A percentile compares a stretch with the other conserved stretches of the same genome.
Evolutionary conservation across 441 rosid species (phyloP).

Genomic region (Manihot esculenta): DNA sequence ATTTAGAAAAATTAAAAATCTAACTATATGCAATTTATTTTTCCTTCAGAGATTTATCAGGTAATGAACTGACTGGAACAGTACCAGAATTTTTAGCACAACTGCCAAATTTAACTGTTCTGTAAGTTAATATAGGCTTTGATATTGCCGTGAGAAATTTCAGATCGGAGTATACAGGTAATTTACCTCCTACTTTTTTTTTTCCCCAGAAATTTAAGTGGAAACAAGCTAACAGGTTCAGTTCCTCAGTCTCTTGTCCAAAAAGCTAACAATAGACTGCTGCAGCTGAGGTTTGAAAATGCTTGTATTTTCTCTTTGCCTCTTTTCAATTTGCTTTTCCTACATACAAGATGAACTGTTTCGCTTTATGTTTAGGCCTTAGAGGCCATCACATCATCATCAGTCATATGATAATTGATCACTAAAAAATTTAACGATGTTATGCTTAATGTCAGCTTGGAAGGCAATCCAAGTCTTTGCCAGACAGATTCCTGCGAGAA

Average conservation of each 20-base stretch:
- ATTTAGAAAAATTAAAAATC: no score
- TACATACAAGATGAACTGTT: no score
- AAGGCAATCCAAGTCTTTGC: not conserved
- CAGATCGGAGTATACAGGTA: not conserved
- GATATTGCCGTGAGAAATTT: not conserved
- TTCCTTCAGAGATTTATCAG: slow-evolving; percentile 24
- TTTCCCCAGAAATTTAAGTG: slow-evolving; percentile 20
- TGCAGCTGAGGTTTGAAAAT: slow-evolving; percentile 23
- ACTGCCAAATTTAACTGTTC: slow-evolving; percentile 12
- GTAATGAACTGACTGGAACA: slow-evolving; percentile 19
- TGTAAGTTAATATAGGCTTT: slow-evolving; percentile 19
- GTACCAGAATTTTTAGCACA: slow-evolving; percentile 27
- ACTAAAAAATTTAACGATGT: no score
- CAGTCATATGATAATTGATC: no score
- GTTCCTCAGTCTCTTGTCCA: slow-evolving; percentile 18
- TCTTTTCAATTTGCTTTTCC: no score
- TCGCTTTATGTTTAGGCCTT: no score
- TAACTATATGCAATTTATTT: no score
- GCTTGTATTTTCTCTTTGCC: no score
- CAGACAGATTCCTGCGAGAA: not conserved
- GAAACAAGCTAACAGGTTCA: slow-evolving; percentile 19
- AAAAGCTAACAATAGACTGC: slow-evolving; percentile 13
- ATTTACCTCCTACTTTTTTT: not conserved
- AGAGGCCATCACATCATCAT: no score
- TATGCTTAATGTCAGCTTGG: not conserved